Base-by-base conservation (phyloP, 139 green algal genomes). In the Ettlia oleoabundans region DNA sequence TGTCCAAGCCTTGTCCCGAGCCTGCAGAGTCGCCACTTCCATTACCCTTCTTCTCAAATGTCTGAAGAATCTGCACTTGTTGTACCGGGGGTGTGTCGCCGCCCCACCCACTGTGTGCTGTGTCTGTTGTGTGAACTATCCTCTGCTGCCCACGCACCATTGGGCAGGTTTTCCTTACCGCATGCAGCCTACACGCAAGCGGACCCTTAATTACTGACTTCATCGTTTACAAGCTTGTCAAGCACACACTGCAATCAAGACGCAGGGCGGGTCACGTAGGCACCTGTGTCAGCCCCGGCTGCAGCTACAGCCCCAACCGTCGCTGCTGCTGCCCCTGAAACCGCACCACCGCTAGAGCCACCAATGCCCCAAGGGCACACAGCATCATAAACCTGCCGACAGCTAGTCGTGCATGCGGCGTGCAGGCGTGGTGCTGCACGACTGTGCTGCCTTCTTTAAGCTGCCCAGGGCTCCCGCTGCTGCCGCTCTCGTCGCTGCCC, bases 401-500 rank as follows among this genome's bases (percentile, higher is more conserved):
- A 2, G 73, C 47, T 10, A 68, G 21, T 5, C 52, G 7, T 51
- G 30, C 37, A 18, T 19, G 40, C 10, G 73, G 73, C 24, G 38
- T 67, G 53, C 73, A 80, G 35, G 32, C 73, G 53, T 52, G 26
- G 35, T 80, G 73, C 26, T 67, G 53, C 26, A 38, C 53, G 47
- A 69, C 52, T 2, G 28, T 3, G 22, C 9, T 47, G 35, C 73
- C 73, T 24, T 24, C 53, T 15, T 69, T 19, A 51, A 68, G 53
- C 19, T 26, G 24, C n/a, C n/a, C n/a, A n/a, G n/a, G n/a, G n/a
- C n/a, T n/a, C n/a, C n/a, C n/a, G n/a, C n/a, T n/a, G n/a, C n/a
- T n/a, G n/a, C n/a, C n/a, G 3, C 40, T 28, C 18, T 64, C 8
- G 13, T 80, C 21, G n/a, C 52, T 51, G 5, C 35, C 24, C 47